Base-by-base conservation (phyloP, 2,329 filamentous ascomycete species). In the Beauveria sp. region DNA sequence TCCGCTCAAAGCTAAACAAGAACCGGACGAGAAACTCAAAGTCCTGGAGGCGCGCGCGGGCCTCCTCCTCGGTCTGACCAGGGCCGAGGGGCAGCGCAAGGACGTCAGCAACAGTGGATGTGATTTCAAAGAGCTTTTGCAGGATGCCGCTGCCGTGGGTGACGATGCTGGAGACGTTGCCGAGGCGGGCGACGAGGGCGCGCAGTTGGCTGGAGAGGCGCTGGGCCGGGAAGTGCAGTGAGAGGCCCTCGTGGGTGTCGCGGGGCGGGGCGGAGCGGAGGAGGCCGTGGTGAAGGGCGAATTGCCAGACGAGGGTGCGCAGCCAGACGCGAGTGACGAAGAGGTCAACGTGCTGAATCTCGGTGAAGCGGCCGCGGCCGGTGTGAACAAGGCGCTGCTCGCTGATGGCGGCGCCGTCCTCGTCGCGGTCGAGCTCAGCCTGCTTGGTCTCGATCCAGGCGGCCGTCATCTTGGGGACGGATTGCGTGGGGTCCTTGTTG, bases 101-200 rank as follows among this genome's bases (percentile, higher is more conserved):
- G 2, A 86, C 83, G 65, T 85, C 83, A 9, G 82, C 81, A 51
- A 85, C 81, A 2, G 82, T 84, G 67, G 82, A 83, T 0, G 82
- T 81, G 64, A 86, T 83, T 66, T 86, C 83, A 61, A 86, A 83
- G 5, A 86, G 73, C 67, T 86, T 86, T 64, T 83, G 79, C 58
- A 84, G 73, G 60, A 86, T 82, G 24, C 80, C 80, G 43, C 76
- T 80, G 8, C 83, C 83, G 65, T 86, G 82, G 5, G 82, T 79
- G 31, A 78, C 78, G 62, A 85, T 79, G 59, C 78, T 79, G 43
- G 72, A 70, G 20, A 73, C 69, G 62, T 69, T 75, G 5, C 70
- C 68, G 1, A 77, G 66, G 2, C 70, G 70, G 50, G 67, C 67
- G 18, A 77, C 73, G 16, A 78, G 70, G 43, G 65, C 70, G 45